Base-by-base conservation (phyloP, 1,284 basidiomycete species). In the Marasmius fiardii region DNA sequence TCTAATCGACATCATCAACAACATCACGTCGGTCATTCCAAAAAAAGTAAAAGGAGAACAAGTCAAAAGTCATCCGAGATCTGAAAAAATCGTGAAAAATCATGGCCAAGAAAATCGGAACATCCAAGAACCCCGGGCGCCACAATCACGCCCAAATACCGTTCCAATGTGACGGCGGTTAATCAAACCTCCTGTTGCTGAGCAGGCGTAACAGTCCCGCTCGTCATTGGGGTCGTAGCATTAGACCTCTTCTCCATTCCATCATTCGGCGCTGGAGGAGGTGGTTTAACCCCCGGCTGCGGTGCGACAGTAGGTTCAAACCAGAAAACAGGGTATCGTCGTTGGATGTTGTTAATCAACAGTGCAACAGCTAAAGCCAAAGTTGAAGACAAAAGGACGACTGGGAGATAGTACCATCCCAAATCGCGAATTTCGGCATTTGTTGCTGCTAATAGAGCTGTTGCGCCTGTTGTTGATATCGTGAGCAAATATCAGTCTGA, bases 341-440 rank as follows among this genome's bases (percentile, higher is more conserved):
- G 69, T 60, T 82, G 82, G 23, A 85, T 74, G 63, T 85, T 85
- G 62, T 86, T 83, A 61, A 80, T 68, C 20, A 85, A 51, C 34
- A 85, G 65, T 0, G 80, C 83, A 50, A 82, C 79, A 0, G 60
- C 72, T 14, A 84, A 71, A 48, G 79, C 75, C 47, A 88, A 68
- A 5, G 75, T 63, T 5, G 79, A 78, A 0, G 78, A 78, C 18
- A 83, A 74, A 18, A 87, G 70, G 16, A 87, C 66, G 39, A 84
- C 73, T 18, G 81, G 81, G n/a, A 88, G 67, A 59, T 80, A 81
- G 49, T 80, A 79, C 86, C 85, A 87, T 16, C 80, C 80, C 51
- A 86, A 67, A 10, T 65, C 61, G 12, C 79, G 67, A 20, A 81
- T 69, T 2, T 77, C 69, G 2, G 71, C 64, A 59, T 77, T 76